These are phyloP conservation scores for Aspergillus ostianus DNA, from an alignment of 495 filamentous ascomycete species.

Conservation along the genomic window DNA sequence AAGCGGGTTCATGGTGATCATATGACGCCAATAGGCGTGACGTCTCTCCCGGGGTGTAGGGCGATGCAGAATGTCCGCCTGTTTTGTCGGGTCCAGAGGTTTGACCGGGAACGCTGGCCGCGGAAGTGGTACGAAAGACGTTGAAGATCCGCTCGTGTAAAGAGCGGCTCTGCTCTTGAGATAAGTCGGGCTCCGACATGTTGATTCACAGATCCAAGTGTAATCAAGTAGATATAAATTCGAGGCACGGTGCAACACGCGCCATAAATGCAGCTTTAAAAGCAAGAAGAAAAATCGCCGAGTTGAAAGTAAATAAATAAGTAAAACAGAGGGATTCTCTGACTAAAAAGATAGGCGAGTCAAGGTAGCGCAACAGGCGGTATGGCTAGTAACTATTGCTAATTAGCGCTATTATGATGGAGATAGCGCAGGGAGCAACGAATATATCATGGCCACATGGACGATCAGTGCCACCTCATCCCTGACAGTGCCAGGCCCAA, in stretches of 20 bases:
- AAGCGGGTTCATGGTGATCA: slow-evolving; percentile 32
- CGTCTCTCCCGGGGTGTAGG: slow-evolving; percentile 12
- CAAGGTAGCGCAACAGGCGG: slow-evolving; percentile 13
- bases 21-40: slow-evolving; percentile 41
- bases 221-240: slow-evolving; percentile 5
- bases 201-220: slow-evolving; percentile 7
- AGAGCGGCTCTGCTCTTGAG: slow-evolving; percentile 29
- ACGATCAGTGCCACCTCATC: neutral
- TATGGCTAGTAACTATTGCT: slow-evolving; percentile 7
- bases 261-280: slow-evolving; percentile 7
- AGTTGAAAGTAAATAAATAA: neutral
- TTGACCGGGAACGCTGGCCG: slow-evolving; percentile 8
- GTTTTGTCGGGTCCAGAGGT: slow-evolving; percentile 9
- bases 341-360: slow-evolving; percentile 6
- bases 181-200: slow-evolving; percentile 34
- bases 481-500: neutral
- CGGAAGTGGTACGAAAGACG: slow-evolving; percentile 27
- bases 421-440: slow-evolving; percentile 1
- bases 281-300: neutral
- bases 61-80: neutral
- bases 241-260: neutral
- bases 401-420: slow-evolving; percentile 4
- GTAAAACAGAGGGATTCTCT: neutral
- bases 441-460: neutral
- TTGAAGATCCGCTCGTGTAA: slow-evolving; percentile 38